A percentile compares a stretch with the other conserved stretches of the same genome.
Conservation (phyloP, 495 filamentous ascomycete genomes). For the Aspergillus taichungensis region DNA sequence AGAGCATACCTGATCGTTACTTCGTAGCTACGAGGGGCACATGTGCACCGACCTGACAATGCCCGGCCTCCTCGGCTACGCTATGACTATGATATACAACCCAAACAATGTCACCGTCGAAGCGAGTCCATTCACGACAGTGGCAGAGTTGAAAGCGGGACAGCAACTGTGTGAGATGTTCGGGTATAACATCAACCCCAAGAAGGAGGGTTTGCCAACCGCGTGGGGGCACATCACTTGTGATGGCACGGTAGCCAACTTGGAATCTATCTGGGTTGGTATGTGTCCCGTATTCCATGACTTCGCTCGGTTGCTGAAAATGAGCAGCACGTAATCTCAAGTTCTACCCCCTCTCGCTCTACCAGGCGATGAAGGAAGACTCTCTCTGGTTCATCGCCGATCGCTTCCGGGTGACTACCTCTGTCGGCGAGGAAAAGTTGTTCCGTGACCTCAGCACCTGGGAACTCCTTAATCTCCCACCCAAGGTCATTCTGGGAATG, state of each 20-base stretch:
- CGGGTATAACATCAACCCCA: conserved; percentile 26
- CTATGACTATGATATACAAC: conserved; percentile 42
- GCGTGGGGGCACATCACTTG: conserved; percentile 37
- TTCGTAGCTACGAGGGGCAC: conserved; percentile 18
- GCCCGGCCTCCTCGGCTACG: conserved; percentile 31
- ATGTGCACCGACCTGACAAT: conserved; percentile 33
- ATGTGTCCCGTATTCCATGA: not conserved
- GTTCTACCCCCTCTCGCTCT: conserved; percentile 37
- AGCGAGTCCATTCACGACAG: conserved; percentile 32
- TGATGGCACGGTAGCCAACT: conserved; percentile 38
- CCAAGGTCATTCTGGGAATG: conserved; percentile 28
- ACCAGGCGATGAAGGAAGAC: conserved; percentile 24
- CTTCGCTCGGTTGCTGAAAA: not conserved
- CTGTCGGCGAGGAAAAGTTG: conserved; percentile 19
- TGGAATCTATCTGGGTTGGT: conserved; percentile 36
- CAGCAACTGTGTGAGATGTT: conserved; percentile 37
- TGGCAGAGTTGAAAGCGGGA: conserved; percentile 32
- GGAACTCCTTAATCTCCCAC: conserved; percentile 42
- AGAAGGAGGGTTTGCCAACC: conserved; percentile 6
- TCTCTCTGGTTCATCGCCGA: conserved; percentile 21
- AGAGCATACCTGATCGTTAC: too few relatives aligned
- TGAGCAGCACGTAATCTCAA: conserved; percentile 36
- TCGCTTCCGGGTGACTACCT: conserved; percentile 27
- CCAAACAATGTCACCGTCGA: conserved; percentile 42
- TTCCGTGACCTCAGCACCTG: conserved; percentile 29